phyloP scores from a whole-genome alignment of 1,284 basidiomycete species.

The Pseudozyma sp. region DNA sequence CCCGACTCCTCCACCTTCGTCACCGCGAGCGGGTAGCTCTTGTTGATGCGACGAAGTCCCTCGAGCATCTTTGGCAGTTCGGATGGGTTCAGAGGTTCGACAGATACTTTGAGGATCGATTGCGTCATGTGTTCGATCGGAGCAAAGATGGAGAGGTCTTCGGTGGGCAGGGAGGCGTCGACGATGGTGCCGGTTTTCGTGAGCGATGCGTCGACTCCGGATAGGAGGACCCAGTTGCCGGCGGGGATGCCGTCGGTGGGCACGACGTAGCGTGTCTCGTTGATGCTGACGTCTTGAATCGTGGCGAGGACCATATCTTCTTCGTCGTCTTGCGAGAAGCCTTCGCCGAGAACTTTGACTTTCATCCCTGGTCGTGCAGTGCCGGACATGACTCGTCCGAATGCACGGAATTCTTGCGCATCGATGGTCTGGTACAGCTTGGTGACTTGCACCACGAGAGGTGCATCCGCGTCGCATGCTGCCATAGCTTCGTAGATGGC shows the following conservation, averaged over 20 bases:
- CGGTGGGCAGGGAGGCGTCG: constrained; percentile 70
- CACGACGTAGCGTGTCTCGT: constrained; percentile 91
- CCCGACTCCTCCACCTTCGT: constrained; percentile 99
- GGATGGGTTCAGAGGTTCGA: constrained; percentile 96
- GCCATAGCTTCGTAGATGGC: constrained; percentile 78
- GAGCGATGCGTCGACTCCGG: constrained; percentile 92
- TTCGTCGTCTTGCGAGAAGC: constrained; percentile 96
- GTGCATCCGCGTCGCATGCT: constrained; percentile 83
- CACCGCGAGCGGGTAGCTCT: constrained; percentile 90
- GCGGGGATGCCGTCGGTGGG: constrained; percentile 87
- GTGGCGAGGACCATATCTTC: constrained; percentile 93
- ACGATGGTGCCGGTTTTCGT: constrained; percentile 90
- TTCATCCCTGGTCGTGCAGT: constrained; percentile 83
- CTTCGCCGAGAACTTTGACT: constrained; percentile 96
- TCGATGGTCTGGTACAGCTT: constrained; percentile 97
- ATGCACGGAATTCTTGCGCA: constrained; percentile 93
- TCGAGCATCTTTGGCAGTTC: constrained; percentile 99
- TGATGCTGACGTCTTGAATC: constrained; percentile 88
- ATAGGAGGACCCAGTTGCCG: constrained; percentile 90
- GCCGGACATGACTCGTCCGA: constrained; percentile 92
- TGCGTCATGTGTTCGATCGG: constrained; percentile 96
- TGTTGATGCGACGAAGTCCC: constrained; percentile 95
- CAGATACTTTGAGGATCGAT: constrained; percentile 97
- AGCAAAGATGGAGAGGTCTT: constrained; percentile 89
- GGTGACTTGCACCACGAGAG: constrained; percentile 89